Conservation (phyloP, 768 basidiomycete genomes). For the Pulveroboletus sp. region DNA sequence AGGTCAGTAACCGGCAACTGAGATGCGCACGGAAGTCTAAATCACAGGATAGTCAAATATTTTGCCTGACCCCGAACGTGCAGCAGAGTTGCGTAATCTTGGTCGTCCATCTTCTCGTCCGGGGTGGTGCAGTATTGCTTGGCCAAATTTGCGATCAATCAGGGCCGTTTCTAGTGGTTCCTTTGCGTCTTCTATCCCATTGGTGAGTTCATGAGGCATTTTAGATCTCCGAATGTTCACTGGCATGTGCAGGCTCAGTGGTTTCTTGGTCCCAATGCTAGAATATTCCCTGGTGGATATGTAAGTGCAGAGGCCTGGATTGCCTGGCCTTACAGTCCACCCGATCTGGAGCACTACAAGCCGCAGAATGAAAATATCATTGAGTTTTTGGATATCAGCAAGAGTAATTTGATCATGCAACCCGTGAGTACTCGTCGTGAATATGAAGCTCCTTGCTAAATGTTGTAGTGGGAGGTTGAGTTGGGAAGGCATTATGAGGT, state of each 20-base stretch:
- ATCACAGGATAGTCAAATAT: not conserved
- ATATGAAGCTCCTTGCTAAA: not conserved
- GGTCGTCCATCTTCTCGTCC: constrained; percentile 12
- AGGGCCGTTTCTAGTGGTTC: constrained; percentile 7
- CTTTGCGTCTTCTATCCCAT: constrained; percentile 8
- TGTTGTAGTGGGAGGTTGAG: constrained; percentile 16
- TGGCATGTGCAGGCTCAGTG: constrained; percentile 3
- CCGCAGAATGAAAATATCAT: not conserved
- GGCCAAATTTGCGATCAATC: constrained; percentile 13
- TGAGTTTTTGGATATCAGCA: constrained; percentile 4
- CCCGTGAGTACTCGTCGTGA: not conserved
- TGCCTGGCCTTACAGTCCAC: constrained; percentile 5
- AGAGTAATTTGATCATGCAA: not conserved
- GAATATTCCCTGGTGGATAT: not conserved
- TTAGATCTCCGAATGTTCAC: not conserved
- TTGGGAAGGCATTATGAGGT: constrained; percentile 14
- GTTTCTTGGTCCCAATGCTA: constrained; percentile 9
- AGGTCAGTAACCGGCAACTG: not conserved
- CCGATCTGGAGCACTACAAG: constrained; percentile 10
- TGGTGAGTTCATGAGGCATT: constrained; percentile 1
- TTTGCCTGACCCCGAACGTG: constrained; percentile 2
- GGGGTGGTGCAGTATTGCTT: constrained; percentile 12
- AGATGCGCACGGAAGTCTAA: not conserved
- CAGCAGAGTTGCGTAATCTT: constrained; percentile 7
- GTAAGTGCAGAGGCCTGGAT: constrained; percentile 7